Evolutionary conservation across 78 protist genomes (phyloP), one percentile per base, ranked within the genome.

Genomic region (Dictyostelium discoideum): DNA sequence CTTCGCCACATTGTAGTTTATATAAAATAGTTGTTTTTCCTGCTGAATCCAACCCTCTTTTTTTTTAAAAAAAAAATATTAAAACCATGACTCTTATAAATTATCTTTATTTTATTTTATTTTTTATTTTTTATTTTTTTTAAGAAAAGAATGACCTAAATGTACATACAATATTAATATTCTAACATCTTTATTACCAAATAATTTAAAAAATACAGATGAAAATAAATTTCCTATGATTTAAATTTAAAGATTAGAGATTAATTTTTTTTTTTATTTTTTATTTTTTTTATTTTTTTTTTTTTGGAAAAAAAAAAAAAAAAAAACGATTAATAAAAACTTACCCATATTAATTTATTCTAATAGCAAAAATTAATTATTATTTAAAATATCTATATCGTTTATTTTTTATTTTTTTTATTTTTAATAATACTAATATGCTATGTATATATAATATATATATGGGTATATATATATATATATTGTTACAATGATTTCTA

Each of bases 1-100:
- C 98, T 65, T 98, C 98, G 16, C 99, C 99, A 85, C 96, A 87
- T 37, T 98, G 99, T 72, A 97, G 42, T 42, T 86, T 85, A 89
- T 96, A 87, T 54, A 96, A 78, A 46, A 94, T 94, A 16, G 97
- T 94, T 24, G 97, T 94, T 78, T 94, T 94, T 32, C 97, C 97
- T 46, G 97, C 97, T 6, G 88, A 60, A 22, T 72, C 40, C 42
- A 63, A 67, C 0, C 81, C 81, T 32, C 77, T 69, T 22, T 22
- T 9, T 65, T 24, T 20, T 24, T 24, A 5, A 22, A 20, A 63
- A 5, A 32, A 32, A 32, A 32, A 32, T 42, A 42, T 42, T 42
- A 42, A 22, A n/a, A n/a, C n/a, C n/a, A n/a, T n/a, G n/a, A n/a
- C n/a, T n/a, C n/a, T n/a, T 26, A 63, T 63, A 22, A 63, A 6